phyloP scores from a whole-genome alignment of 495 filamentous ascomycete genomes.

The Penicillium nucicola region DNA sequence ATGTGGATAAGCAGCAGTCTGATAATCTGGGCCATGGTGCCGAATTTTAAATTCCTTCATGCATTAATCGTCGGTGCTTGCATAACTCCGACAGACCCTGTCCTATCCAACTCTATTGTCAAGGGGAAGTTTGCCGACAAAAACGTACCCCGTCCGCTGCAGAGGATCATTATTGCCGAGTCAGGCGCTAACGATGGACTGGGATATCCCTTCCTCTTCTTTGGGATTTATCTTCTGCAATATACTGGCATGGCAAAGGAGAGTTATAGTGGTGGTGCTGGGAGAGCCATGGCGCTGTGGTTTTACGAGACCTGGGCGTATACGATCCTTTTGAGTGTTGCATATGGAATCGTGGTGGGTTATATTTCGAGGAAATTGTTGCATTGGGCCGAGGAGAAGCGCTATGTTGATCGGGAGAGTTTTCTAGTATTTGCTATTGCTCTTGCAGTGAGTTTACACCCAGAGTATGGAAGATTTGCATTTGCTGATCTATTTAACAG shows the following conservation, averaged over 20 bases:
- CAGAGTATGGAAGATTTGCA: neutral
- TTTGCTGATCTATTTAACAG: conserved; percentile 21
- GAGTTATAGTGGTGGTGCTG: conserved; percentile 54
- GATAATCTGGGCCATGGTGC: conserved; percentile 76
- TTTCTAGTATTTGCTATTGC: conserved; percentile 87
- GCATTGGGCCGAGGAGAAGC: conserved; percentile 78
- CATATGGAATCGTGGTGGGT: conserved; percentile 74
- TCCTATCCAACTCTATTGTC: conserved; percentile 85
- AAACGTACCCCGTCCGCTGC: conserved; percentile 76
- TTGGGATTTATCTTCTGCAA: conserved; percentile 80
- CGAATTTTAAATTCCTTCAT: conserved; percentile 69
- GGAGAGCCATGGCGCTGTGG: conserved; percentile 75
- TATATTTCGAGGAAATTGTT: conserved; percentile 79
- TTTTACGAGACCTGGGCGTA: conserved; percentile 87
- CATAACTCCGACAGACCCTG: conserved; percentile 88
- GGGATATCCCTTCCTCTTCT: conserved; percentile 89
- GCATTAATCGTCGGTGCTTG: conserved; percentile 77
- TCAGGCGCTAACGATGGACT: conserved; percentile 90
- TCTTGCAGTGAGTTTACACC: conserved; percentile 58
- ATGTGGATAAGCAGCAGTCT: conserved; percentile 89
- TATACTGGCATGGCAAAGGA: conserved; percentile 59
- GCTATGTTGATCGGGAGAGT: conserved; percentile 84
- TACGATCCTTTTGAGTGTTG: conserved; percentile 72
- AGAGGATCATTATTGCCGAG: conserved; percentile 86
- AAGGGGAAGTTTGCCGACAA: conserved; percentile 93